Conservation (phyloP, 1,139 yeast genomes). For the Hyphopichia wangnamkhiaoensis region DNA sequence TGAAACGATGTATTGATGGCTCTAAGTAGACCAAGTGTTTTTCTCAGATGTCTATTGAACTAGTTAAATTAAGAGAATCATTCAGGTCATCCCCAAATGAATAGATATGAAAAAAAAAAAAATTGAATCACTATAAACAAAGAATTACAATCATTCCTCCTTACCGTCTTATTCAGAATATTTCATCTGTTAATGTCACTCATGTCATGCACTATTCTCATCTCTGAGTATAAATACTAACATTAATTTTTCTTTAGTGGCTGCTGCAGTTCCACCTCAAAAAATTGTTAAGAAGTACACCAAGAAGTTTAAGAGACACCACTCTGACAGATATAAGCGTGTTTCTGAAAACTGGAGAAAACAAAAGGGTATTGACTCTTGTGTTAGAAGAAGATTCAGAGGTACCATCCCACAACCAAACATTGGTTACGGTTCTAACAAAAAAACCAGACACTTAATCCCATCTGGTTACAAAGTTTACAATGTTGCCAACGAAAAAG, state of each 20-base stretch:
- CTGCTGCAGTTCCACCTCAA: constrained; percentile 98
- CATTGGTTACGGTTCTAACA: constrained; percentile 99
- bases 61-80: no score
- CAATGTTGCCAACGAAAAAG: constrained; percentile 89
- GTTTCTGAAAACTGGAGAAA: constrained; percentile 99
- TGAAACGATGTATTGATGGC: no score
- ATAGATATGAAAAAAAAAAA: no score
- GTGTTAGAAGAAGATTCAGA: constrained; percentile 99
- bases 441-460: constrained; percentile 92
- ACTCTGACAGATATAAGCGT: constrained; percentile 99
- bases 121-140: no score
- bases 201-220: background rate
- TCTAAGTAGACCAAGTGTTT: no score
- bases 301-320: constrained; percentile 99
- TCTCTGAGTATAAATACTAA: background rate
- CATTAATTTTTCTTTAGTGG: constrained; percentile 50
- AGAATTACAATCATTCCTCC: no score
- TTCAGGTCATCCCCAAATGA: no score
- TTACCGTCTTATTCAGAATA: no score
- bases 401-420: constrained; percentile 99
- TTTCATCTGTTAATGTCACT: no score
- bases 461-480: constrained; percentile 99
- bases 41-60: no score
- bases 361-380: constrained; percentile 99
- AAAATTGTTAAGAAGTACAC: constrained; percentile 99